Evolutionary conservation across 2,329 filamentous ascomycete species (phyloP), one percentile per base, ranked within the genome.

Genomic region (Curvularia eragrostidis): DNA sequence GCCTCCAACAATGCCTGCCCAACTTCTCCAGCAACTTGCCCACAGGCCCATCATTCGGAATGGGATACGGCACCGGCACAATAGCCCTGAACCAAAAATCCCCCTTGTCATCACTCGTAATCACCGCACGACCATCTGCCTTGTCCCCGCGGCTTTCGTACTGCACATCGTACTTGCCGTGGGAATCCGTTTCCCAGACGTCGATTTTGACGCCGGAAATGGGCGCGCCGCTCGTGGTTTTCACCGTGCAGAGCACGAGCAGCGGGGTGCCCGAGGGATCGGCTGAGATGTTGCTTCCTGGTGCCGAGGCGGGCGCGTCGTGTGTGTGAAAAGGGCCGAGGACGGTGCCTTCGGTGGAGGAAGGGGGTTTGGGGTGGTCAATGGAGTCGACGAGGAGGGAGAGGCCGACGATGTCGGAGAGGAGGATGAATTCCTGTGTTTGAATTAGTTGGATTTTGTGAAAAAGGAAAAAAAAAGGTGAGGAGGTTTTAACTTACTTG

Each of bases 61-160:
- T 95, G 0, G 91, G 89, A 77, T 96, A 97, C 52, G 89, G 87
- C 56, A 96, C 91, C 0, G 93, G 93, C 58, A 89, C 88, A 72
- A 96, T 91, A 0, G 89, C 91, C 69, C 87, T 88, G 80, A 96
- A 96, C 88, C 89, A 96, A 74, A 96, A 95, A 1, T 82, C 71
- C 0, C 93, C 94, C 34, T 92, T 80, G 0, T 83, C 80, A 65
- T 94, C 91, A 59, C 83, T 89, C 41, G 78, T 78, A 81, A 92
- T 83, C 56, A 94, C 83, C 55, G 89, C 90, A 41, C 91, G 82
- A 47, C 91, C 90, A 78, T 91, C 89, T 0, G 90, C 89, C 1
- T 81, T 83, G 7, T 82, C 66, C 2, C 67, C 69, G 3, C 87
- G 81, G 41, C 85, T 84, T 0, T 85, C 80, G 73, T 92, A 88